These are phyloP conservation scores for Umbilicaria muhlenbergii DNA, from an alignment of 495 filamentous ascomycete species.

Conservation along the genomic window DNA sequence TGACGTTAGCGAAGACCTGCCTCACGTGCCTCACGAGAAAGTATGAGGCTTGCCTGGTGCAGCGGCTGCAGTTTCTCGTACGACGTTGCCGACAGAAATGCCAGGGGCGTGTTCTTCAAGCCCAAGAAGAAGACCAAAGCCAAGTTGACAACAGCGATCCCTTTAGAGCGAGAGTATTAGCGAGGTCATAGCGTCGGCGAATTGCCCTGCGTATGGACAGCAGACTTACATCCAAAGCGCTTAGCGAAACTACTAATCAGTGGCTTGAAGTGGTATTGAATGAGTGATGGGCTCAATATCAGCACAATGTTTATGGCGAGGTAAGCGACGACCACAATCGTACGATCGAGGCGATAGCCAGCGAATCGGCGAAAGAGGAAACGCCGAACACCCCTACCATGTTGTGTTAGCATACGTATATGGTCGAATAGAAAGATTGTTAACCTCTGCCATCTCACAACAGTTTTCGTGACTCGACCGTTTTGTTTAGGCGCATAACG, in stretches of 20 bases:
- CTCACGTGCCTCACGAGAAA: too few species aligned
- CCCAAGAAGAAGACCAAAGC: slow-evolving; percentile 40
- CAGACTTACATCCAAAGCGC: slow-evolving; percentile 34
- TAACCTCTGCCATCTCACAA: too few species aligned
- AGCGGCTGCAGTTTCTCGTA: slow-evolving; percentile 46
- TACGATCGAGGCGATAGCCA: slow-evolving; percentile 22
- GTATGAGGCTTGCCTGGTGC: slow-evolving; percentile 25
- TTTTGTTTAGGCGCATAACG: background rate
- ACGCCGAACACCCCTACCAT: too few species aligned
- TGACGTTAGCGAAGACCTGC: too few species aligned
- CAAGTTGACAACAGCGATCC: slow-evolving; percentile 38
- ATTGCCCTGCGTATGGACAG: background rate
- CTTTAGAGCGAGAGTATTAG: slow-evolving; percentile 7
- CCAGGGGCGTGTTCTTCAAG: slow-evolving; percentile 44
- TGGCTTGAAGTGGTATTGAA: slow-evolving; percentile 9
- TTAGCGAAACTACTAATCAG: slow-evolving; percentile 16
- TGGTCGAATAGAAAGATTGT: too few species aligned
- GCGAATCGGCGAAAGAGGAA: background rate
- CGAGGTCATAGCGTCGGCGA: slow-evolving; percentile 1
- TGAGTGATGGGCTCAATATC: slow-evolving; percentile 19
- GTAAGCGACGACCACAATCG: slow-evolving; percentile 28
- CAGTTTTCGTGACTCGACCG: background rate
- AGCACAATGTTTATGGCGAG: slow-evolving; percentile 34
- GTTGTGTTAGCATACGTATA: too few species aligned
- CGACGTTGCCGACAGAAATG: slow-evolving; percentile 38